Evolutionary conservation across 164 flowering plant species (phyloP).

Genomic region (Akebia trifoliata): DNA sequence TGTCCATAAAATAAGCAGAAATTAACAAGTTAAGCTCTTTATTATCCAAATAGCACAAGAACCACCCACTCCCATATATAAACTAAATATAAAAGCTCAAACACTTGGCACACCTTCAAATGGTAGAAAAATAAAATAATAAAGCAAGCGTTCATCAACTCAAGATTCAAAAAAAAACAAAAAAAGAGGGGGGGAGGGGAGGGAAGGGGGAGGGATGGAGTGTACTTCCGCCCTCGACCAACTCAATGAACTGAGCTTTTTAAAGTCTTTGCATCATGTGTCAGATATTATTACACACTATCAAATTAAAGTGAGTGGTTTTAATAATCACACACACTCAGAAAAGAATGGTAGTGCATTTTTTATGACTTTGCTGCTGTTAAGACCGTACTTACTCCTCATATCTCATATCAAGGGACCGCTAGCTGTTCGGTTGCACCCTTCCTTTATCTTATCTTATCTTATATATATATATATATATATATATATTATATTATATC

Average conservation of each 20-base stretch:
- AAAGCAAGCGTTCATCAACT: not conserved
- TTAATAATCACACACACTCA: not conserved
- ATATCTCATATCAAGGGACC: constrained; percentile 1
- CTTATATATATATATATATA: too few species aligned
- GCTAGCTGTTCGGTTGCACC: not conserved
- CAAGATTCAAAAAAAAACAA: not conserved
- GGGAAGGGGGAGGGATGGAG: too few species aligned
- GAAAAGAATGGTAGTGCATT: not conserved
- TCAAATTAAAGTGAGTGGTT: not conserved
- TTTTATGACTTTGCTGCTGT: constrained; percentile 6
- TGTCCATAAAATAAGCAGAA: too few species aligned
- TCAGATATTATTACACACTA: not conserved
- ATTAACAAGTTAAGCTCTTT: too few species aligned
- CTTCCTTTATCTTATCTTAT: too few species aligned
- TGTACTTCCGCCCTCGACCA: constrained; percentile 5
- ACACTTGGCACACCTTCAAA: not conserved
- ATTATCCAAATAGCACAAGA: too few species aligned
- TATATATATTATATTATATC: too few species aligned
- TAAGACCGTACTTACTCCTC: constrained; percentile 4
- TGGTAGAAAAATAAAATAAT: not conserved
- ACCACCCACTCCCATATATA: too few species aligned
- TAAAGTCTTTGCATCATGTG: not conserved
- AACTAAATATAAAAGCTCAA: too few species aligned
- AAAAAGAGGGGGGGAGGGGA: too few species aligned
- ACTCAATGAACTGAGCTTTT: constrained; percentile 9